These are phyloP conservation scores for Ceratocystis cubensis DNA, from an alignment of 2,329 filamentous ascomycete genomes.

Conservation along the genomic window DNA sequence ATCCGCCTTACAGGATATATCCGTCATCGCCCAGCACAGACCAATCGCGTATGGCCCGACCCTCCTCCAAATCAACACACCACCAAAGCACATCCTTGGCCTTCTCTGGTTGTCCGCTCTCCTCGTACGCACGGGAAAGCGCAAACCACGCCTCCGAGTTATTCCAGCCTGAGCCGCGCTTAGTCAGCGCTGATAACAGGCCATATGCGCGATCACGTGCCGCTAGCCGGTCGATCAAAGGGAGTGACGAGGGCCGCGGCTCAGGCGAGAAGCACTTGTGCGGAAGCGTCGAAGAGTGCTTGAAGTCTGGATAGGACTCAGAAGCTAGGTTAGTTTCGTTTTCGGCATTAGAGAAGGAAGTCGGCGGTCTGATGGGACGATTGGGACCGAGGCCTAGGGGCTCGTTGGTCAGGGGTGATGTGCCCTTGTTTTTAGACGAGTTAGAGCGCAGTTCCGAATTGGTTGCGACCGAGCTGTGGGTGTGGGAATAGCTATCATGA, in stretches of 20 bases:
- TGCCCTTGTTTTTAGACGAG: slow-evolving; percentile 2
- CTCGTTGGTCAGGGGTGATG: slow-evolving; percentile 9
- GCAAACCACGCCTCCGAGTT: slow-evolving; percentile 86
- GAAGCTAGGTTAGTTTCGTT: slow-evolving; percentile 13
- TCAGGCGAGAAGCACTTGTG: slow-evolving; percentile 37
- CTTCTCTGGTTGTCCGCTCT: slow-evolving; percentile 72
- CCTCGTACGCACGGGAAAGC: slow-evolving; percentile 75
- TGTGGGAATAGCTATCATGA: slow-evolving; percentile 25
- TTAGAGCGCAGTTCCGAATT: background rate
- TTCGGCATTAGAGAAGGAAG: background rate
- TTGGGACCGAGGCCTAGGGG: slow-evolving; percentile 19
- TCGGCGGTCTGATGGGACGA: slow-evolving; percentile 11
- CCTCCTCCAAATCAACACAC: slow-evolving; percentile 91
- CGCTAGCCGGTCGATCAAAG: slow-evolving; percentile 68
- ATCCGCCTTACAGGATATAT: slow-evolving; percentile 37
- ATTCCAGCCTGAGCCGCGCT: slow-evolving; percentile 80
- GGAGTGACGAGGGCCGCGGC: slow-evolving; percentile 49
- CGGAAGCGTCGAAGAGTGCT: slow-evolving; percentile 19
- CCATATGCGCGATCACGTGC: slow-evolving; percentile 81
- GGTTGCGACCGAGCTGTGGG: slow-evolving; percentile 24
- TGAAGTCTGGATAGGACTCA: slow-evolving; percentile 22
- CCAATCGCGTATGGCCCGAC: slow-evolving; percentile 68
- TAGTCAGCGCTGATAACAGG: slow-evolving; percentile 69
- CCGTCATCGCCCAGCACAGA: slow-evolving; percentile 52
- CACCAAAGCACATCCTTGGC: slow-evolving; percentile 92